Percentiles rank a stretch among this genome's conserved stretches.
These are phyloP conservation scores for Penicillium roqueforti DNA, from an alignment of 495 filamentous ascomycete genomes.

Conservation along the genomic window DNA sequence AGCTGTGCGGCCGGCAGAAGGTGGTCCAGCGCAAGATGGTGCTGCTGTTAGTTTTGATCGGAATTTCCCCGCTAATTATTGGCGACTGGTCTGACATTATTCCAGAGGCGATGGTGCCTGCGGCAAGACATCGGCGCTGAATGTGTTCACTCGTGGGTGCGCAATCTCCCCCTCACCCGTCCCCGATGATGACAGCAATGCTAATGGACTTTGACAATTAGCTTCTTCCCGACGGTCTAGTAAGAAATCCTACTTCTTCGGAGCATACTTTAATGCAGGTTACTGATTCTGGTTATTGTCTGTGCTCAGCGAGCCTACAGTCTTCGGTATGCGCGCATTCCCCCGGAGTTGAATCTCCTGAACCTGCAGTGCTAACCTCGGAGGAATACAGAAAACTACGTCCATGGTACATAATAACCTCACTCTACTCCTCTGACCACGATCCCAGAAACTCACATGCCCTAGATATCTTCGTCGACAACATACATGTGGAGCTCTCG, in stretches of 20 bases:
- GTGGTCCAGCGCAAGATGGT: slow-evolving; percentile 98
- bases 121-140: slow-evolving; percentile 94
- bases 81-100: slow-evolving; percentile 16
- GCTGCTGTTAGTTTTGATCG: slow-evolving; percentile 69
- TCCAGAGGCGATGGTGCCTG: slow-evolving; percentile 91
- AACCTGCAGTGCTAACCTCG: slow-evolving; percentile 25
- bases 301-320: slow-evolving; percentile 73
- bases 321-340: slow-evolving; percentile 62
- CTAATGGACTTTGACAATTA: slow-evolving; percentile 33
- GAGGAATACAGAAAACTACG: slow-evolving; percentile 78
- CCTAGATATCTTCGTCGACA: slow-evolving; percentile 94
- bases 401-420: slow-evolving; percentile 67
- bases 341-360: not conserved
- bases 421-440: slow-evolving; percentile 5
- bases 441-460: slow-evolving; percentile 13
- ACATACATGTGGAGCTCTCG: slow-evolving; percentile 91
- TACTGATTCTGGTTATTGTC: slow-evolving; percentile 26
- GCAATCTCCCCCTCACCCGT: slow-evolving; percentile 19
- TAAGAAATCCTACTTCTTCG: slow-evolving; percentile 34
- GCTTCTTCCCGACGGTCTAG: slow-evolving; percentile 98
- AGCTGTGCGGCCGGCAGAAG: slow-evolving; percentile 58
- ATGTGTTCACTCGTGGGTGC: slow-evolving; percentile 97
- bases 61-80: not conserved
- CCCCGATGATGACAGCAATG: not conserved
- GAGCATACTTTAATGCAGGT: not conserved